These are phyloP conservation scores for Yamadazyma sp. DNA, from an alignment of 805 yeast genomes.

Conservation along the genomic window DNA sequence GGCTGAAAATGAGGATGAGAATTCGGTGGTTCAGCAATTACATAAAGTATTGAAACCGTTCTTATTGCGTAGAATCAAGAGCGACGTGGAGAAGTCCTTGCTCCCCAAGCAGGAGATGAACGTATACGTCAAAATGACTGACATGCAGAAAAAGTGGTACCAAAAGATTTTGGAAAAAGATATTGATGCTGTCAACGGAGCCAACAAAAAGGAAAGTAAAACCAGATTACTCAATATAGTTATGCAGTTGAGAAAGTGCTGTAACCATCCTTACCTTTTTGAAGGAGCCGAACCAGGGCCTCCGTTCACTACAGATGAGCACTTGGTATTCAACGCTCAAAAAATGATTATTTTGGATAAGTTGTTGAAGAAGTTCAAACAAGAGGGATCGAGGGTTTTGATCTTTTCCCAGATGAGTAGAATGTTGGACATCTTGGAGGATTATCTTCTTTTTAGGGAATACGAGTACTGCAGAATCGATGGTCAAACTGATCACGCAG, in stretches of 20 bases:
- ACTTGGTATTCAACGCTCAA: constrained; percentile 84
- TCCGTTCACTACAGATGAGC: constrained; percentile 94
- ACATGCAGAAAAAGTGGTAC: constrained; percentile 94
- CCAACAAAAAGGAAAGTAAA: constrained; percentile 89
- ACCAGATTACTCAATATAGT: constrained; percentile 89
- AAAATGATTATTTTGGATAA: constrained; percentile 89
- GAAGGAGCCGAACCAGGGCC: constrained; percentile 99
- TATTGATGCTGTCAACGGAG: constrained; percentile 95
- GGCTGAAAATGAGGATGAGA: constrained; percentile 46
- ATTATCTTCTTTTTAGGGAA: constrained; percentile 82
- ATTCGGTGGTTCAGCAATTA: constrained; percentile 79
- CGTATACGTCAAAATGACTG: constrained; percentile 90
- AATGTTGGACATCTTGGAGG: constrained; percentile 84
- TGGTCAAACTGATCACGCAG: constrained; percentile 91
- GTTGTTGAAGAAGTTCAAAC: constrained; percentile 66
- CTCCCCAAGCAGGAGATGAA: constrained; percentile 90
- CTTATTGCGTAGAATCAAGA: constrained; percentile 80
- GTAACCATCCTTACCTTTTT: constrained; percentile 94
- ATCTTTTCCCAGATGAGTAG: constrained; percentile 95
- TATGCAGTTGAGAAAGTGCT: constrained; percentile 94
- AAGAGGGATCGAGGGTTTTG: constrained; percentile 82
- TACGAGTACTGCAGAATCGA: constrained; percentile 90
- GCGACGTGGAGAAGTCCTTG: constrained; percentile 89
- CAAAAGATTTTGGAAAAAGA: constrained; percentile 85
- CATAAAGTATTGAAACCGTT: constrained; percentile 90